Base-by-base conservation (phyloP, 2,329 filamentous ascomycete genomes). In the Stemphylium lycopersici region DNA sequence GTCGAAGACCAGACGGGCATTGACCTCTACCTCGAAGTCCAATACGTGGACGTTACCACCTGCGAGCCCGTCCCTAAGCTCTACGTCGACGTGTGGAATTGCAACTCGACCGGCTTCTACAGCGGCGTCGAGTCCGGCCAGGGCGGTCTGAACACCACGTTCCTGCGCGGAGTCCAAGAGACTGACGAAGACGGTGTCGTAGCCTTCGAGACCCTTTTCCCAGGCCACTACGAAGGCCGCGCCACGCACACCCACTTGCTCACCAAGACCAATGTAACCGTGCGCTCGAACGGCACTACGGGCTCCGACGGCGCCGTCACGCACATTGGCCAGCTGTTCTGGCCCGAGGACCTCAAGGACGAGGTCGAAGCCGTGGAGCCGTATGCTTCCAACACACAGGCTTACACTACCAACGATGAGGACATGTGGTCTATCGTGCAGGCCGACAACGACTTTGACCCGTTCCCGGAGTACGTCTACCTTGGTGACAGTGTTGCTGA, bases 81-180 rank as follows among this genome's bases (percentile, higher is more conserved):
- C 13, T 80, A 75, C 43, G 64, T 84, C 24, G 81, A 84, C 54
- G 78, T 83, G 59, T 84, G 82, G 82, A 77, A 78, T 58, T 67
- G 64, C 61, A 72, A 69, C 45, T 38, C 61, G 1, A 68, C 66
- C 5, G 62, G 65, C 24, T 48, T 57, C 29, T 68, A 67, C 48
- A 78, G 82, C 49, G 67, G 73, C 12, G 82, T 81, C 26, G 80
- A 83, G 61, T 29, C 26, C 8, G 26, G 26, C 26, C 26, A 29
- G 6, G 59, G 24, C 18, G 26, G 41, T 1, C 41, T 44, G 6
- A 59, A 71, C 45, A 63, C 51, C 10, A 70, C 65, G 13, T 82
- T 72, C 63, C 74, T 82, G 6, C 78, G 81, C 3, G 81, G 81
- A 29, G 75, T 81, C 32, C 78, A 81, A 61, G 63, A 67, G 2